These are phyloP conservation scores for Leccinum aurantiacum DNA, from an alignment of 768 basidiomycete genomes.

Conservation along the genomic window DNA sequence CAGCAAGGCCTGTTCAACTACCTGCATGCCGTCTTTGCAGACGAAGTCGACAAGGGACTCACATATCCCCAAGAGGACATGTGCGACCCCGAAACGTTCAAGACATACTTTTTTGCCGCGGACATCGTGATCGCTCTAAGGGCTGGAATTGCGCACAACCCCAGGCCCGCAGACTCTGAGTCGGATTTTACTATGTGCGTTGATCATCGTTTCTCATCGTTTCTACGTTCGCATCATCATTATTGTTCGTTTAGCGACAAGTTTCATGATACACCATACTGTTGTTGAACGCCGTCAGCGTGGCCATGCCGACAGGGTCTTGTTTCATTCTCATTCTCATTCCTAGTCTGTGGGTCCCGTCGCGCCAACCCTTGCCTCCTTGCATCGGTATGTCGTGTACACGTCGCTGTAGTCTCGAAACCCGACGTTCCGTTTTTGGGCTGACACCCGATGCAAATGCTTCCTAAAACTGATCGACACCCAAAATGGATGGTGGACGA, in stretches of 20 bases:
- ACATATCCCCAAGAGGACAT: conserved; percentile 86
- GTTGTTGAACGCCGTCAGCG: neutral
- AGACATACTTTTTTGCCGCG: conserved; percentile 72
- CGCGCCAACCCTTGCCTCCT: neutral
- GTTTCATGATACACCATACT: neutral
- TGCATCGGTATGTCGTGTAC: neutral
- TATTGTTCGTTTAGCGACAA: neutral
- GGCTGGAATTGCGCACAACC: neutral
- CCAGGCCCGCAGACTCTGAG: conserved; percentile 19
- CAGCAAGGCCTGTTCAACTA: conserved; percentile 57
- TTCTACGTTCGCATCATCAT: neutral
- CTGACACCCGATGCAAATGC: no score
- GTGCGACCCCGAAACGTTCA: conserved; percentile 55
- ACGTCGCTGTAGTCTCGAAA: no score
- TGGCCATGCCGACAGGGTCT: neutral
- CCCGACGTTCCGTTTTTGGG: no score
- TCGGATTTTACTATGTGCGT: conserved; percentile 78
- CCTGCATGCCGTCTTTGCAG: conserved; percentile 62
- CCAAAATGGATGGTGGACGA: no score
- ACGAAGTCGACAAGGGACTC: conserved; percentile 69
- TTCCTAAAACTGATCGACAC: no score
- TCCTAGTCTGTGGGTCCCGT: neutral
- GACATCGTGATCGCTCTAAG: conserved; percentile 73
- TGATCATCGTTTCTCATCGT: neutral
- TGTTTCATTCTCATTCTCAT: neutral